Conservation (phyloP, 2,329 filamentous ascomycete genomes). For the Penicillium polonicum region DNA sequence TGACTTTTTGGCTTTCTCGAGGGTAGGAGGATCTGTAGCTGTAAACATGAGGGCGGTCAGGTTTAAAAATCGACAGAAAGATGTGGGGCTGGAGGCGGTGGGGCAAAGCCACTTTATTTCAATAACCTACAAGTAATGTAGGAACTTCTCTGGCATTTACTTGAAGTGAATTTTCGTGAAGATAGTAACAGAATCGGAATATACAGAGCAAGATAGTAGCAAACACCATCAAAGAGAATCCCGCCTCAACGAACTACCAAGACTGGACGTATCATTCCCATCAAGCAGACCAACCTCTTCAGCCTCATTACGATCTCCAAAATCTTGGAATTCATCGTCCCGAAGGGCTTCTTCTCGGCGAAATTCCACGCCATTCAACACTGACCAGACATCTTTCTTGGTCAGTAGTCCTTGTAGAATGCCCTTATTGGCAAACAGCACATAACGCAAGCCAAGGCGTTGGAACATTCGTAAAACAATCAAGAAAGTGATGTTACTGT, state of each 20-base stretch:
- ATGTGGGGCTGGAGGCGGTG: background rate
- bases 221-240: slow-evolving; percentile 30
- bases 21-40: background rate
- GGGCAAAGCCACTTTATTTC: background rate
- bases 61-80: background rate
- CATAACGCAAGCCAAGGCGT: slow-evolving; percentile 85
- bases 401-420: slow-evolving; percentile 81
- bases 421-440: slow-evolving; percentile 81
- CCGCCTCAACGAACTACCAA: slow-evolving; percentile 33
- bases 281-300: slow-evolving; percentile 43
- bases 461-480: slow-evolving; percentile 93
- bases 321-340: slow-evolving; percentile 29
- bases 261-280: slow-evolving; percentile 32
- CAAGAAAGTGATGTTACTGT: slow-evolving; percentile 71
- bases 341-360: slow-evolving; percentile 32
- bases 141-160: background rate
- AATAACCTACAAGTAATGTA: background rate
- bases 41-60: slow-evolving; percentile 7
- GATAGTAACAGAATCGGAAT: background rate
- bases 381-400: slow-evolving; percentile 96
- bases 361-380: slow-evolving; percentile 75
- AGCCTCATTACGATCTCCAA: slow-evolving; percentile 27
- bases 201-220: background rate
- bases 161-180: background rate
- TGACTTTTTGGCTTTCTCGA: background rate